phyloP scores from a whole-genome alignment of 2,329 filamentous ascomycete species.

The Didymella arachidicola region DNA sequence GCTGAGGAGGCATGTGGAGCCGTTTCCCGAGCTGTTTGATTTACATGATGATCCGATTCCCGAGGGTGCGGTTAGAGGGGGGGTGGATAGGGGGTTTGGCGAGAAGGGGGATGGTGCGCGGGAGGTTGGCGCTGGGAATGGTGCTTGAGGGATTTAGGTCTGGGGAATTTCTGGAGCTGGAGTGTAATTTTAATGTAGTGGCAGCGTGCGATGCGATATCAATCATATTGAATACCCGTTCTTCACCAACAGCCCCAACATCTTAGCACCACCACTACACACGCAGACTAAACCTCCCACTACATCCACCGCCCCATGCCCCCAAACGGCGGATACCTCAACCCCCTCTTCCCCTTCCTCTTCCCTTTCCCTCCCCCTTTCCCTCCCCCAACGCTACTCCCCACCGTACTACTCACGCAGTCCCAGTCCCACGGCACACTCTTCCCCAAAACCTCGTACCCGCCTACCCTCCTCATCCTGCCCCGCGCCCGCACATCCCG shows the following conservation, averaged over 20 bases:
- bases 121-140: not conserved
- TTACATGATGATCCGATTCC: slow-evolving; percentile 27
- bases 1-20: slow-evolving; percentile 38
- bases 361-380: slow-evolving; percentile 7
- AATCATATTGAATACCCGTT: not conserved
- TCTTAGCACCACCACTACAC: too few species aligned
- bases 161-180: not conserved
- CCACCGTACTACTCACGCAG: slow-evolving; percentile 41
- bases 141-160: not conserved
- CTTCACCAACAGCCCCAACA: not conserved
- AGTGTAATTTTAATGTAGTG: not conserved
- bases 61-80: slow-evolving; percentile 9
- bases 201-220: not conserved
- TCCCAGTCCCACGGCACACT: slow-evolving; percentile 48
- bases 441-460: slow-evolving; percentile 41
- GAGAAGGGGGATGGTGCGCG: slow-evolving; percentile 6
- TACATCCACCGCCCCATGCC: slow-evolving; percentile 37
- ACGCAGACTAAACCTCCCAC: too few species aligned
- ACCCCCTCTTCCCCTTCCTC: slow-evolving; percentile 17
- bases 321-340: slow-evolving; percentile 43
- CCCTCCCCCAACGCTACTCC: slow-evolving; percentile 21
- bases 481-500: slow-evolving; percentile 25
- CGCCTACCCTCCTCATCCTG: slow-evolving; percentile 37
- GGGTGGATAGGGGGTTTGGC: slow-evolving; percentile 3
- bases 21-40: slow-evolving; percentile 38